A percentile compares a stretch with the other conserved stretches of the same genome.
Conservation (phyloP, 202 grass and related monocot species). For the Bolboschoenoplectus hybrid region DNA sequence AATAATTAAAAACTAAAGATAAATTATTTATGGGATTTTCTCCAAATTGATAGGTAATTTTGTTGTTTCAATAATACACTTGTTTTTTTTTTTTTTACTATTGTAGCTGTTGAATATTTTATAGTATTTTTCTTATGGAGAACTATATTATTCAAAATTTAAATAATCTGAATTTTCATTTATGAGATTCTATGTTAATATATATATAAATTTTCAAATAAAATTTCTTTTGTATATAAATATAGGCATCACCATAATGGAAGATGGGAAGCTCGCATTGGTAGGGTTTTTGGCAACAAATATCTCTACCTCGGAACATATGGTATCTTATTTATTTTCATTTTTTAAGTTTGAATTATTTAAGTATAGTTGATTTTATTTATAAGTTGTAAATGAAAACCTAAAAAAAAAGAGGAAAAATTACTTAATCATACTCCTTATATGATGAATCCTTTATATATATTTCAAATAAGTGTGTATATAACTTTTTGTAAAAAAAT, state of each 20-base stretch:
- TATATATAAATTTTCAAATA: background rate
- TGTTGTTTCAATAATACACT: background rate
- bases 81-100: background rate
- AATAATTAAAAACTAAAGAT: background rate
- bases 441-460: no score
- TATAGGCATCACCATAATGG: conserved; percentile 89
- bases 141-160: background rate
- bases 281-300: conserved; percentile 91
- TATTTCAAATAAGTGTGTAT: no score
- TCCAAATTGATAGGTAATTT: background rate
- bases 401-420: background rate
- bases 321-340: conserved; percentile 43
- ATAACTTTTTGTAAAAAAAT: no score
- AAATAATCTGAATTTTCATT: background rate
- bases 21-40: background rate
- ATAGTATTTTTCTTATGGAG: background rate
- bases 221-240: background rate
- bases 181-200: background rate
- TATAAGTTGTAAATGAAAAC: background rate
- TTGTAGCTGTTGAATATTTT: background rate
- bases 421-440: no score
- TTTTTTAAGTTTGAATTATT: background rate
- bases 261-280: conserved; percentile 95
- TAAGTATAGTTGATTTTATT: background rate
- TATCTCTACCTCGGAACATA: conserved; percentile 98